Percentiles rank a stretch among this genome's conserved stretches.
These are phyloP conservation scores for Phlyctochytrium bullatum DNA, from an alignment of 192 early-diverging fungal genomes.

Conservation along the genomic window DNA sequence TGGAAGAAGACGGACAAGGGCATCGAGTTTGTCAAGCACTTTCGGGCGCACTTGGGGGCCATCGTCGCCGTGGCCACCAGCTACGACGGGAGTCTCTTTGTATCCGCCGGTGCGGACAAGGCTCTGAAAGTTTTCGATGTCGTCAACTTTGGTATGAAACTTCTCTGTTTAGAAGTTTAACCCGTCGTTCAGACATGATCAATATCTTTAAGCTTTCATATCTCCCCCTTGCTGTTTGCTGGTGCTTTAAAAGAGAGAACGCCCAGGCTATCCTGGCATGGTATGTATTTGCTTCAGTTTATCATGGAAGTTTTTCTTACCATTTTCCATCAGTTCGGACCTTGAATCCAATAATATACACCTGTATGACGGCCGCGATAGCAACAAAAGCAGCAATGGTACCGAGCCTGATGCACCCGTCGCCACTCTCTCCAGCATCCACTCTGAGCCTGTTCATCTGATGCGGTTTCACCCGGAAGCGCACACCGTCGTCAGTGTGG, in stretches of 20 bases:
- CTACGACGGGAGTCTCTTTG: slow-evolving; percentile 75
- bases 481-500: slow-evolving; percentile 79
- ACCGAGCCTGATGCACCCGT: slow-evolving; percentile 48
- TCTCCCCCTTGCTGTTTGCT: slow-evolving; percentile 75
- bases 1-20: slow-evolving; percentile 94
- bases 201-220: slow-evolving; percentile 84
- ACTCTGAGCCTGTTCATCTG: slow-evolving; percentile 69
- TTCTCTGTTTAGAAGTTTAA: too few species aligned
- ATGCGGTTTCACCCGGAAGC: slow-evolving; percentile 78
- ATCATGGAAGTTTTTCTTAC: neutral
- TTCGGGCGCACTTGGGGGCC: slow-evolving; percentile 80
- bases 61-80: slow-evolving; percentile 44
- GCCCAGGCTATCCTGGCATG: slow-evolving; percentile 79
- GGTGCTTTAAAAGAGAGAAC: slow-evolving; percentile 82
- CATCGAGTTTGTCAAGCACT: slow-evolving; percentile 99
- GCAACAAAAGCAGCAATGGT: slow-evolving; percentile 9
- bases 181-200: slow-evolving; percentile 84
- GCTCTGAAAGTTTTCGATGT: slow-evolving; percentile 93
- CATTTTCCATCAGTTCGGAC: slow-evolving; percentile 62
- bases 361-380: slow-evolving; percentile 77
- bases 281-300: slow-evolving; percentile 36
- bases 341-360: slow-evolving; percentile 64
- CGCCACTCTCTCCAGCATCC: slow-evolving; percentile 62
- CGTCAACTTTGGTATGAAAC: slow-evolving; percentile 88
- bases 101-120: slow-evolving; percentile 79